Conservation (phyloP, 75 land plant genomes). For the Pinus taeda region DNA sequence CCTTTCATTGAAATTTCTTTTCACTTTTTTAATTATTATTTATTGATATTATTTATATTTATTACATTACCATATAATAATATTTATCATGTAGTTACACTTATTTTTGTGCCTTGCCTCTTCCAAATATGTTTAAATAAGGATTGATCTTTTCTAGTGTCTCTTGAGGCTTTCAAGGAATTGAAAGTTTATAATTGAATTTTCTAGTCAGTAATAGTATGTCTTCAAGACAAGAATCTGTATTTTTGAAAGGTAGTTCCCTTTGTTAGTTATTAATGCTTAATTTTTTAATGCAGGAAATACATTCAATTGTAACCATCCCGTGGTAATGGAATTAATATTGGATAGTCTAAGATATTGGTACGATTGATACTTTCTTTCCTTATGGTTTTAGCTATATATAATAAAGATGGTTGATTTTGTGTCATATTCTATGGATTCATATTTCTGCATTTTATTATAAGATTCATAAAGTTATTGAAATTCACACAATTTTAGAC, state of each 20-base stretch:
- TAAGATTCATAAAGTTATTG: neutral
- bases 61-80: no score
- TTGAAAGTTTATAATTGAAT: no score
- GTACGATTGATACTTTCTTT: constrained; percentile 27
- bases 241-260: neutral
- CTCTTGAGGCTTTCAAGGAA: no score
- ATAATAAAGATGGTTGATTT: neutral
- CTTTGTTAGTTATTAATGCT: neutral
- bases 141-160: no score
- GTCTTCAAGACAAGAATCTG: neutral
- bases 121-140: no score
- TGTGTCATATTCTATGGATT: neutral
- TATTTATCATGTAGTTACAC: no score
- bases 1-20: no score
- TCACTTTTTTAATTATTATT: no score
- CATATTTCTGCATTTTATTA: neutral
- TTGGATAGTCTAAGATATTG: constrained; percentile 93
- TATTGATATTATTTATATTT: no score
- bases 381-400: neutral
- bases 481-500: neutral
- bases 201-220: neutral
- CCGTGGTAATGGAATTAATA: constrained; percentile 90
- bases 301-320: constrained; percentile 96
- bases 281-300: constrained; percentile 54
- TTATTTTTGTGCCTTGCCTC: no score